Evolutionary conservation across 2,329 filamentous ascomycete genomes (phyloP).

Genomic region (Berkeleyomyces rouxiae): DNA sequence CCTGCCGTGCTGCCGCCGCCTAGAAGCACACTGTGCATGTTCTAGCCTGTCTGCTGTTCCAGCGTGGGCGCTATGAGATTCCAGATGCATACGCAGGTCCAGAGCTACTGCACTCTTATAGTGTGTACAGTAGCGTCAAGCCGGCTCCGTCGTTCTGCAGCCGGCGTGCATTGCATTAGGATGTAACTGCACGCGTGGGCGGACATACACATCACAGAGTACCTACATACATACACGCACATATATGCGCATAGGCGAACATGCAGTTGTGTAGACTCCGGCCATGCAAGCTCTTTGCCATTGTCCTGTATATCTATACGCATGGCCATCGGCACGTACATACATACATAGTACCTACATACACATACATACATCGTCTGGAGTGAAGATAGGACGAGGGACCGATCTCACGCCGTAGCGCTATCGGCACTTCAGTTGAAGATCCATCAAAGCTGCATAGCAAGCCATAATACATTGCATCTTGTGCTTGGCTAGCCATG

Average conservation of each 20-base stretch:
- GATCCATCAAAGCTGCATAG: not conserved
- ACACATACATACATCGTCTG: too few species aligned
- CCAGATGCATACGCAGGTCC: not conserved
- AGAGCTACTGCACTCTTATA: not conserved
- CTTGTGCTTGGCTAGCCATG: not conserved
- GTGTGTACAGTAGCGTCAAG: not conserved
- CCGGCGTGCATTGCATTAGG: not conserved
- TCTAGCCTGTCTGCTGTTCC: not conserved
- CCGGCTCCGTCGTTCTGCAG: not conserved
- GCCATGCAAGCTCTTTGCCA: not conserved
- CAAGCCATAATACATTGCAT: not conserved
- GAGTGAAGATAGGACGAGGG: not conserved
- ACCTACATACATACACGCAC: not conserved
- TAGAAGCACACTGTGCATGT: not conserved
- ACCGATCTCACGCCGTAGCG: not conserved
- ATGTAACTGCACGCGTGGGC: not conserved
- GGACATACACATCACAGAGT: not conserved
- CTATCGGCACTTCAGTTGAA: not conserved
- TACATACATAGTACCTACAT: too few species aligned
- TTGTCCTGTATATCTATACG: not conserved
- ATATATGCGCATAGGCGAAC: not conserved
- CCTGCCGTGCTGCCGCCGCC: not conserved
- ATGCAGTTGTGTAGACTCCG: not conserved
- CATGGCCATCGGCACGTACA: too few species aligned
- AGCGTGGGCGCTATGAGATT: not conserved